A percentile compares a stretch with the other conserved stretches of the same genome.
Evolutionary conservation across 495 filamentous ascomycete genomes (phyloP).

Genomic region (Baudoinia panamericana): DNA sequence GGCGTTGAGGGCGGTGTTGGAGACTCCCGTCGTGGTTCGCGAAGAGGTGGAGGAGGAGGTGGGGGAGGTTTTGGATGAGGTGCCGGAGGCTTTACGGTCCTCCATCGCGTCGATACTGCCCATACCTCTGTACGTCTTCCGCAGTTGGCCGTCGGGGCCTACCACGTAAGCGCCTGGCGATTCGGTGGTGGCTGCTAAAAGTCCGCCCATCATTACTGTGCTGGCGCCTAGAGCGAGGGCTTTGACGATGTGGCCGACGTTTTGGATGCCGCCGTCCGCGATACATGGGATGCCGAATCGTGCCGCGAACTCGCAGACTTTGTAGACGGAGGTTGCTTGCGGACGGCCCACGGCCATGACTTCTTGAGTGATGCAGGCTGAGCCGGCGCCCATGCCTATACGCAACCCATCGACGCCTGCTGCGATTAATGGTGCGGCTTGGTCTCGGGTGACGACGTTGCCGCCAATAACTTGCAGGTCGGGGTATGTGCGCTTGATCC

Average conservation of each 20-base stretch:
- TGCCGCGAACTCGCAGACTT: conserved; percentile 74
- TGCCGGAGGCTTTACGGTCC: conserved; percentile 73
- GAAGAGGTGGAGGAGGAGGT: no score
- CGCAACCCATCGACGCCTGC: conserved; percentile 92
- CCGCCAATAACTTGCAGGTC: conserved; percentile 87
- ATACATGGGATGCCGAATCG: conserved; percentile 96
- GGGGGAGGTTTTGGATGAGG: no score
- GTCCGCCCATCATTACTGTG: conserved; percentile 98
- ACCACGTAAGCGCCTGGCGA: conserved; percentile 95
- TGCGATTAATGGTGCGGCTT: conserved; percentile 82
- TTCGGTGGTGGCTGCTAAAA: conserved; percentile 93
- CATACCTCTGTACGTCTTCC: conserved; percentile 99
- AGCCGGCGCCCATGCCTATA: conserved; percentile 97
- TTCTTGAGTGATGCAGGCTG: conserved; percentile 97
- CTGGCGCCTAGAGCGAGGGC: conserved; percentile 86
- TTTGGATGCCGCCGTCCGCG: conserved; percentile 94
- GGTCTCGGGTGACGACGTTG: conserved; percentile 93
- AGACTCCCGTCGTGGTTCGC: conserved; percentile 56
- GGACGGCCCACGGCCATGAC: conserved; percentile 98
- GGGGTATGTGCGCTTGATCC: conserved; percentile 75
- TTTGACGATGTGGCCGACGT: conserved; percentile 98
- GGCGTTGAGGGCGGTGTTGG: conserved; percentile 58
- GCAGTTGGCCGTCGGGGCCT: conserved; percentile 84
- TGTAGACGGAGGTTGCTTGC: conserved; percentile 83
- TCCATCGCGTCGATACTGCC: conserved; percentile 98